phyloP scores from a whole-genome alignment of 1,284 basidiomycete species.

The Puccinia hordei region DNA sequence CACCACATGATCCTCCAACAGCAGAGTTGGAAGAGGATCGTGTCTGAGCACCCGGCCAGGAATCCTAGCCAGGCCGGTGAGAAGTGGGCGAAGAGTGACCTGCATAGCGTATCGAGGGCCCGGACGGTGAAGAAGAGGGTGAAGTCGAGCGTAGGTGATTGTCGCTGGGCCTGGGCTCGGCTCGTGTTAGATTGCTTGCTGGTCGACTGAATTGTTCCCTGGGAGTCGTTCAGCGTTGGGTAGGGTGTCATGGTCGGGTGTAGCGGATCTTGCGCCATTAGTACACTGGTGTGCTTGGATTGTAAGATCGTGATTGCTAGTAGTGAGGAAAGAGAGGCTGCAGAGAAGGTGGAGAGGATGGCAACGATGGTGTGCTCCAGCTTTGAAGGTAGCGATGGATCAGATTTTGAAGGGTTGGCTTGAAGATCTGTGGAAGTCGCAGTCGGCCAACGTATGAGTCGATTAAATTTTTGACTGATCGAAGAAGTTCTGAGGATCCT shows the following conservation, averaged over 20 bases:
- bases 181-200: not conserved
- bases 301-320: conserved; percentile 49
- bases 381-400: not conserved
- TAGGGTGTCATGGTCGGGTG: conserved; percentile 44
- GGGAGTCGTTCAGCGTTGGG: conserved; percentile 1
- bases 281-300: not conserved
- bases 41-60: conserved; percentile 53
- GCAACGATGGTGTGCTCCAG: conserved; percentile 1
- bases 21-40: conserved; percentile 53
- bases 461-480: not conserved
- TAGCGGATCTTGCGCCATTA: conserved; percentile 25
- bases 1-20: conserved; percentile 55
- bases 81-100: conserved; percentile 52
- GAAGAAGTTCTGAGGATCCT: not conserved
- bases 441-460: not conserved
- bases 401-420: not conserved
- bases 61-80: conserved; percentile 44
- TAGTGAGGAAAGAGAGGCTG: conserved; percentile 45
- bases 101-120: conserved; percentile 58
- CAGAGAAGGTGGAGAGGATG: conserved; percentile 39
- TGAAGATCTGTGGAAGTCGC: not conserved
- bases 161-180: not conserved
- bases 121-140: conserved; percentile 60
- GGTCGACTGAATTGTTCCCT: not conserved
- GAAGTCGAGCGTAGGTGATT: conserved; percentile 59